phyloP scores from a whole-genome alignment of 768 basidiomycete species.

The Lactifluus echinatus region DNA sequence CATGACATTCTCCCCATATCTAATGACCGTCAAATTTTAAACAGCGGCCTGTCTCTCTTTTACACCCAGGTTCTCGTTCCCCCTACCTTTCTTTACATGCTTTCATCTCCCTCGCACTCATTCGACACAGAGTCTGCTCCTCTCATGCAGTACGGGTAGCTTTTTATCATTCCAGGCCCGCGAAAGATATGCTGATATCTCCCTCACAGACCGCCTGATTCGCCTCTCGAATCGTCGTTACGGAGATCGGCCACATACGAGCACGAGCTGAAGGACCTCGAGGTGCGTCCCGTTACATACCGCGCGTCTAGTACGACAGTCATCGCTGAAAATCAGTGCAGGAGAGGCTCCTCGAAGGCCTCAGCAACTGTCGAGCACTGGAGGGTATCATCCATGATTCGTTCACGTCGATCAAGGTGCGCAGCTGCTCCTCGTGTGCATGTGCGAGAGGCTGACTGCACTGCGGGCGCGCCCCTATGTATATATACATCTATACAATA shows the following conservation, averaged over 20 bases:
- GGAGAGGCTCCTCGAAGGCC: constrained; percentile 58
- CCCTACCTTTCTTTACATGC: background rate
- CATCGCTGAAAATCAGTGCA: constrained; percentile 23
- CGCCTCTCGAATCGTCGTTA: background rate
- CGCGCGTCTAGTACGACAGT: too few relatives aligned
- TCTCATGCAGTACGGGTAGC: background rate
- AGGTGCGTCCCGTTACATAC: constrained; percentile 8
- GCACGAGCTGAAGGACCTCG: constrained; percentile 20
- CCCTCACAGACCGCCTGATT: background rate
- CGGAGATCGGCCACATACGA: constrained; percentile 8
- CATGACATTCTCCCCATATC: too few relatives aligned
- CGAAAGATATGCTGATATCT: background rate
- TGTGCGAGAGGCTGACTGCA: background rate
- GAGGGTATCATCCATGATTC: constrained; percentile 62
- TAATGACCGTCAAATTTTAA: too few relatives aligned
- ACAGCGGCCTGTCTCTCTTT: too few relatives aligned
- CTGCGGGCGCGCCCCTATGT: too few relatives aligned
- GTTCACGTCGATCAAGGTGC: constrained; percentile 49
- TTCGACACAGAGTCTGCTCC: background rate
- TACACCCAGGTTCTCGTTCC: too few relatives aligned
- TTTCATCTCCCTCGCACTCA: background rate
- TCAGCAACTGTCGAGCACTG: constrained; percentile 69
- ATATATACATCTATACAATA: too few relatives aligned
- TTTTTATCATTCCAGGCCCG: background rate
- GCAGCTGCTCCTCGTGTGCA: constrained; percentile 10